Evolutionary conservation across 176 grass and related monocot species (phyloP).

Genomic region (Juncus effusus): DNA sequence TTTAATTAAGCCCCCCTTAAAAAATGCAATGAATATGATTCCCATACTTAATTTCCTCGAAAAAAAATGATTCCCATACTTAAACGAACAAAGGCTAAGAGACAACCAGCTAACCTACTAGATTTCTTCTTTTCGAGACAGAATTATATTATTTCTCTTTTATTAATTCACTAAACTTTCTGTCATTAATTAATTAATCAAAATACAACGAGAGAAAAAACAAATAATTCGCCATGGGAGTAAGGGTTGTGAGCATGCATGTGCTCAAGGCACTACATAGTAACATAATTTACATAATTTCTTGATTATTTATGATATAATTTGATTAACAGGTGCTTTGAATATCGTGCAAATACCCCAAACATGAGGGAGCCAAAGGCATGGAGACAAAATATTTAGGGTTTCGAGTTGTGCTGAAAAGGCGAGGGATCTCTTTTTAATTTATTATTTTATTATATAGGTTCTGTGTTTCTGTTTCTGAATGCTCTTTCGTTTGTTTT

Average conservation of each 20-base stretch:
- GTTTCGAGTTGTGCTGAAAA: slow-evolving; percentile 34
- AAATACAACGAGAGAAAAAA: slow-evolving; percentile 20
- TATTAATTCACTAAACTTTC: slow-evolving; percentile 24
- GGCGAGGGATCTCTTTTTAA: slow-evolving; percentile 6
- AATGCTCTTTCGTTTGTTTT: slow-evolving; percentile 3
- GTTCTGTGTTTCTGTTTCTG: slow-evolving; percentile 8
- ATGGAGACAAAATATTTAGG: slow-evolving; percentile 28
- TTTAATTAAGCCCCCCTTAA: slow-evolving; percentile 21
- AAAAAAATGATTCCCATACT: slow-evolving; percentile 34
- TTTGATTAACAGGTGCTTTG: slow-evolving; percentile 22
- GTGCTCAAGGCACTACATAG: slow-evolving; percentile 30
- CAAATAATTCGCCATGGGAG: slow-evolving; percentile 24
- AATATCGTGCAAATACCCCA: slow-evolving; percentile 25
- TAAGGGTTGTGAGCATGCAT: slow-evolving; percentile 26
- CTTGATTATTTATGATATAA: slow-evolving; percentile 23
- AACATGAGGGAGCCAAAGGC: slow-evolving; percentile 33
- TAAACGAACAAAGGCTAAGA: slow-evolving; percentile 36
- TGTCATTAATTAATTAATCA: slow-evolving; percentile 15
- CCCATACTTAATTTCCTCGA: slow-evolving; percentile 22
- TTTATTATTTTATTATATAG: background rate
- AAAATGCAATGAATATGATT: slow-evolving; percentile 37
- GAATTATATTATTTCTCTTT: slow-evolving; percentile 31
- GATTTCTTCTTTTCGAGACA: slow-evolving; percentile 30
- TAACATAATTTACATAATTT: background rate
- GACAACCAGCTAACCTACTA: slow-evolving; percentile 38